A percentile compares a stretch with the other conserved stretches of the same genome.
phyloP scores from a whole-genome alignment of 148 eudicot species.

The Polygonum maritimum region DNA sequence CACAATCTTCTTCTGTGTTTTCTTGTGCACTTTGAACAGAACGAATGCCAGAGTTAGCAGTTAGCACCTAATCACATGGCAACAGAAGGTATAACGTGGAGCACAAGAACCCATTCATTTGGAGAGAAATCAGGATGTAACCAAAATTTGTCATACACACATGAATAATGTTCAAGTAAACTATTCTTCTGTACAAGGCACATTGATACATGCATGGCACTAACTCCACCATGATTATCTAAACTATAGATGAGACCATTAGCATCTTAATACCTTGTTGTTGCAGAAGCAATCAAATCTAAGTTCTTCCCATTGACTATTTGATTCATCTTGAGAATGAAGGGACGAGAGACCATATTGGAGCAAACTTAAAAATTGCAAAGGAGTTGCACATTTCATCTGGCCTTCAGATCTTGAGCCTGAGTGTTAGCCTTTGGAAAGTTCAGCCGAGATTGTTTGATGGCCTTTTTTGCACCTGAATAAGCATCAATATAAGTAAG shows the following conservation, averaged over 20 bases:
- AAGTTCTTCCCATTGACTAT: not conserved
- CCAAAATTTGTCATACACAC: not conserved
- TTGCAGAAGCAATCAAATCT: not conserved
- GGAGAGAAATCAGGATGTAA: not conserved
- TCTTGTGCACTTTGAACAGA: constrained; percentile 11
- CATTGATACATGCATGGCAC: not conserved
- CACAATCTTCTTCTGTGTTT: not conserved
- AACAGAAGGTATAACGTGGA: not conserved
- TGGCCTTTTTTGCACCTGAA: constrained; percentile 38
- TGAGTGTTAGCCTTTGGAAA: constrained; percentile 33
- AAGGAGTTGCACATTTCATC: constrained; percentile 15
- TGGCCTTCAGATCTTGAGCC: constrained; percentile 29
- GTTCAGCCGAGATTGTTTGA: constrained; percentile 55
- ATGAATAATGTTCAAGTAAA: not conserved
- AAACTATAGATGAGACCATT: not conserved
- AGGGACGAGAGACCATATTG: not conserved
- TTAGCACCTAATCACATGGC: not conserved
- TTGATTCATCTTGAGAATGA: not conserved
- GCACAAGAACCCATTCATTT: not conserved
- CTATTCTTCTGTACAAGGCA: not conserved
- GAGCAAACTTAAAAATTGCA: not conserved
- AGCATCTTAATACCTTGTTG: not conserved
- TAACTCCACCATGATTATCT: not conserved
- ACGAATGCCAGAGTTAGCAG: not conserved
- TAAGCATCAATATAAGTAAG: not conserved